Base-by-base conservation (phyloP, 371 early-diverging fungal species). In the Haplosporangium sp. region DNA sequence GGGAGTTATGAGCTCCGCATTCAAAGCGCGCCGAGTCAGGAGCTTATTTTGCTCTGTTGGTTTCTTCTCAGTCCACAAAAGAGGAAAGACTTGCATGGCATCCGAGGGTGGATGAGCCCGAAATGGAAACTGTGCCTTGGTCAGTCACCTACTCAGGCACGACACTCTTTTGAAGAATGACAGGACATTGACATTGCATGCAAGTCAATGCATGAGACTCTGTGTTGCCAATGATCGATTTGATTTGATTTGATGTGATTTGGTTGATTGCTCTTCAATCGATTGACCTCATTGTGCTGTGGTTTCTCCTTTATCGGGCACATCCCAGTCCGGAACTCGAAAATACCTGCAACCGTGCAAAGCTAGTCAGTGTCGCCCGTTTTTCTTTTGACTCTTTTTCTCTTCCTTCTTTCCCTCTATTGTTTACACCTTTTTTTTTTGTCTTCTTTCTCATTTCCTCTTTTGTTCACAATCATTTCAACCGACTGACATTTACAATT, bases 21-120 rank as follows among this genome's bases (percentile, higher is more conserved):
- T 37, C 16, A 55, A 55, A 55, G 50, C 7, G 50, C 50, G 50
- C 50, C 20, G 9, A 21, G 9, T 9, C 16, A 50, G 9, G 50
- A 50, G 20, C 20, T 9, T 18, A 50, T 50, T 50, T 18, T 18
- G 18, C 50, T 50, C 18, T 18, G 9, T 18, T 20, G 20, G 54
- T 12, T 10, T 21, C 21, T 14, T 13, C 37, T 14, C 54, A 54
- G 21, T 54, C 54, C 10, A 13, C 37, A 13, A 54, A 38, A 38
- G 36, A 21, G 9, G 10, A 54, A 23, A 0, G 4, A 20, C n/a
- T 11, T 18, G 29, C 29, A 29, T 29, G 29, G 29, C 29, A 59
- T 47, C 59, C 59, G 60, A 60, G 50, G 20, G 21, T 52, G 62
- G 62, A 62, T 43, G 62, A 42, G 62, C 54, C 62, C 41, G 20